Percentiles rank a stretch among this genome's conserved stretches.
These are phyloP conservation scores for Phaffia rhodozyma DNA, from an alignment of 1,284 basidiomycete species.

Conservation along the genomic window DNA sequence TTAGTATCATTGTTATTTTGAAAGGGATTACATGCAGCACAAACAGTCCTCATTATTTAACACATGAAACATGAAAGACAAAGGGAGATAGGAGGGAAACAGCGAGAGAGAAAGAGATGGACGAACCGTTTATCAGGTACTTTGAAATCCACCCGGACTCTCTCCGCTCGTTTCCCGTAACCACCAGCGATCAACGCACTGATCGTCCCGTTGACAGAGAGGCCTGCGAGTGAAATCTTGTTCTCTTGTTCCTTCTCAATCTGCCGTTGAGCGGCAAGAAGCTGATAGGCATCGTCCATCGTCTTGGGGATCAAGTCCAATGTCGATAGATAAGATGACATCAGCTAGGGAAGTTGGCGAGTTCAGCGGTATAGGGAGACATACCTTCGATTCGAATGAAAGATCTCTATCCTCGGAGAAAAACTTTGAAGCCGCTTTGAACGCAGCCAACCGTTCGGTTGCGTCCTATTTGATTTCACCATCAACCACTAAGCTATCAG, in stretches of 20 bases:
- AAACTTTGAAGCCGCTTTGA: conserved; percentile 77
- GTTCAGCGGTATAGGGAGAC: conserved; percentile 4
- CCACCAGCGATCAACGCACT: conserved; percentile 59
- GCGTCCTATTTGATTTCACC: conserved; percentile 44
- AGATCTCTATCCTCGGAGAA: conserved; percentile 90
- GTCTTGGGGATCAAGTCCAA: conserved; percentile 43
- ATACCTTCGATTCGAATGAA: conserved; percentile 75
- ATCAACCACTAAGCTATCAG: background rate
- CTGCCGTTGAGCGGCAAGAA: conserved; percentile 69
- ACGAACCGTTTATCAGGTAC: conserved; percentile 75
- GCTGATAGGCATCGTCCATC: conserved; percentile 69
- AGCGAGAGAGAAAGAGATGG: conserved; percentile 8
- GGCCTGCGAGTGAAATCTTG: conserved; percentile 49
- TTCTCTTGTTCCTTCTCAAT: conserved; percentile 75
- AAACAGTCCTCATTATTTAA: background rate
- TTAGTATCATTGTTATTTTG: too few relatives aligned
- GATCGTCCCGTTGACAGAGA: conserved; percentile 74
- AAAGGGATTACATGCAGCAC: background rate
- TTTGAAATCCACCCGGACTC: conserved; percentile 71
- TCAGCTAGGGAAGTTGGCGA: conserved; percentile 6
- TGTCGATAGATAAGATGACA: background rate
- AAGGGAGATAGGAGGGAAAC: background rate
- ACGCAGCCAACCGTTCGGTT: conserved; percentile 52
- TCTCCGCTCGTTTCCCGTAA: conserved; percentile 73
- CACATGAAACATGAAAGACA: background rate